These are phyloP conservation scores for Conringia planisiliqua DNA, from an alignment of 345 rosid genomes.

Conservation along the genomic window DNA sequence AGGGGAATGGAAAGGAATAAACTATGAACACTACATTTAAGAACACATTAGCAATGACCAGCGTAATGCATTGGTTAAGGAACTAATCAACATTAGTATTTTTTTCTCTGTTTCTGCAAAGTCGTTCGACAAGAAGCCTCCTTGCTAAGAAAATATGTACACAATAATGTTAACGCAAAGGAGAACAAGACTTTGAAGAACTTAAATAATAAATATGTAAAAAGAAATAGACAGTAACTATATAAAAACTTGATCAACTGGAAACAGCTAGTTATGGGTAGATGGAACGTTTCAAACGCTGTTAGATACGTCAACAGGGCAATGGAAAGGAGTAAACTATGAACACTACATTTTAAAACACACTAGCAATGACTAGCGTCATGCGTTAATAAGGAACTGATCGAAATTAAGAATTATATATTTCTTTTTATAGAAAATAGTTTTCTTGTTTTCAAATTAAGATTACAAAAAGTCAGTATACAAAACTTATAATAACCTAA, in stretches of 20 bases:
- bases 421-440: too few relatives aligned
- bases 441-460: too few relatives aligned
- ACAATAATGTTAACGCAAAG: conserved; percentile 6
- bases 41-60: not conserved
- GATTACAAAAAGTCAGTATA: too few relatives aligned
- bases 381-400: not conserved
- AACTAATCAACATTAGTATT: not conserved
- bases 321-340: conserved; percentile 11
- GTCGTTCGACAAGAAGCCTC: not conserved
- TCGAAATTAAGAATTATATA: not conserved
- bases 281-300: not conserved
- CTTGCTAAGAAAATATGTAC: not conserved
- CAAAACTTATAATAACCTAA: too few relatives aligned
- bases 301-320: not conserved
- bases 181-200: conserved; percentile 13
- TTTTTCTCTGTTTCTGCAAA: not conserved
- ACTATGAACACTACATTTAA: conserved; percentile 22
- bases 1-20: conserved; percentile 8
- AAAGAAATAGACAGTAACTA: not conserved
- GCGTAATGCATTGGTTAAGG: not conserved
- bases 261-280: conserved; percentile 19
- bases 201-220: not conserved
- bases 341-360: conserved; percentile 17
- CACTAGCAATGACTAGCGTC: not conserved
- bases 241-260: conserved; percentile 19